A percentile compares a stretch with the other conserved stretches of the same genome.
Conservation (phyloP, 176 grass and related monocot genomes). For the Oryza longistaminata region DNA sequence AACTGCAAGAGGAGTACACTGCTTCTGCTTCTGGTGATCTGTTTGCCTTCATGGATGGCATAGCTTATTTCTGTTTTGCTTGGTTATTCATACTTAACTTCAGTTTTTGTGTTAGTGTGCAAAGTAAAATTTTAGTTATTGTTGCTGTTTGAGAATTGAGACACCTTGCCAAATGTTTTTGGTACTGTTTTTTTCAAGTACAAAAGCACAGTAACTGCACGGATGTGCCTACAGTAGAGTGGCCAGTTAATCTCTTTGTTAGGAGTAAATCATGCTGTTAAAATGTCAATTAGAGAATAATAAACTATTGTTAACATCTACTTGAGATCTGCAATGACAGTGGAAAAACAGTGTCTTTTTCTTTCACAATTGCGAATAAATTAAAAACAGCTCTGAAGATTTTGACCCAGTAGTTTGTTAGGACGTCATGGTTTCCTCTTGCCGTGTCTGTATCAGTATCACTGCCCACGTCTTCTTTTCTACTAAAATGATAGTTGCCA, state of each 20-base stretch:
- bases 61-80: background rate
- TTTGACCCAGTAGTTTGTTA: background rate
- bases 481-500: background rate
- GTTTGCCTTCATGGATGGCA: background rate
- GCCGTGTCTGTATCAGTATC: background rate
- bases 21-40: constrained; percentile 1
- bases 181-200: background rate
- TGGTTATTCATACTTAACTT: background rate
- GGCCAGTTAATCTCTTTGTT: background rate
- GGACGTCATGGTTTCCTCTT: constrained; percentile 33
- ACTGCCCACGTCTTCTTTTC: background rate
- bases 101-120: background rate
- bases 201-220: background rate
- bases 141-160: too few relatives aligned
- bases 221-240: background rate
- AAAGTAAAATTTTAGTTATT: too few relatives aligned
- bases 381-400: background rate
- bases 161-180: background rate
- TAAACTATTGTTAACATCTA: background rate
- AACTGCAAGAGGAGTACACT: background rate
- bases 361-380: too few relatives aligned
- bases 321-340: background rate
- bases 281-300: background rate
- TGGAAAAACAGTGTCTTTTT: background rate
- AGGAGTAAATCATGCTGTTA: background rate